Base-by-base conservation (phyloP, 768 basidiomycete species). In the Roridomyces roridus region DNA sequence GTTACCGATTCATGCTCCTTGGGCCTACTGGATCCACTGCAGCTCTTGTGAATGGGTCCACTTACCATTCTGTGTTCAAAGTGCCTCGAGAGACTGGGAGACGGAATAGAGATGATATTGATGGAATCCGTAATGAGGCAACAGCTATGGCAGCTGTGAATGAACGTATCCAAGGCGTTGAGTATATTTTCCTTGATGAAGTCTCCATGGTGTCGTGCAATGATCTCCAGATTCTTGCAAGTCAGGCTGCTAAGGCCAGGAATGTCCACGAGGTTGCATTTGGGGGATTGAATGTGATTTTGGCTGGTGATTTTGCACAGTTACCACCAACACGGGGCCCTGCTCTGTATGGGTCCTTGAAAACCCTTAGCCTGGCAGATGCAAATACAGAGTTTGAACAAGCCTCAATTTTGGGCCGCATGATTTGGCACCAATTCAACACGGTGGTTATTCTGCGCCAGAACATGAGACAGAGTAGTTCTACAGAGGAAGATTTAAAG, bases 131-230 rank as follows among this genome's bases (percentile, higher is more conserved):
- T 12, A 47, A 39, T 12, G 14, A 52, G 11, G 29, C 20, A 15
- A 10, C 26, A 6, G 4, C 50, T 42, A 24, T n/a, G n/a, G 50
- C 50, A 4, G 39, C 25, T 10, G 18, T 51, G 6, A 51, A 51
- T 12, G 50, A 51, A n/a, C n/a, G 50, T 0, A 11, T 59, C 7
- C 24, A 61, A 14, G 57, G 65, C 24, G 67, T 74, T 1, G 66
- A 74, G 11, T 72, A 72, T 60, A 48, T 77, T 0, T 70, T 77
- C 24, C 29, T 76, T 1, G 72, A 77, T 64, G 75, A 77, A 49
- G 58, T 76, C 0, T 76, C 74, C 2, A 77, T 77, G 76, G 36
- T 75, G 2, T 61, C 67, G 0, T 70, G 67, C 44, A 5, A 39
- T 21, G 64, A 65, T 26, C 23, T 72, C n/a, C 68, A 70, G 36